Base-by-base conservation (phyloP, 2,329 filamentous ascomycete species). In the Juglanconis juglandina region DNA sequence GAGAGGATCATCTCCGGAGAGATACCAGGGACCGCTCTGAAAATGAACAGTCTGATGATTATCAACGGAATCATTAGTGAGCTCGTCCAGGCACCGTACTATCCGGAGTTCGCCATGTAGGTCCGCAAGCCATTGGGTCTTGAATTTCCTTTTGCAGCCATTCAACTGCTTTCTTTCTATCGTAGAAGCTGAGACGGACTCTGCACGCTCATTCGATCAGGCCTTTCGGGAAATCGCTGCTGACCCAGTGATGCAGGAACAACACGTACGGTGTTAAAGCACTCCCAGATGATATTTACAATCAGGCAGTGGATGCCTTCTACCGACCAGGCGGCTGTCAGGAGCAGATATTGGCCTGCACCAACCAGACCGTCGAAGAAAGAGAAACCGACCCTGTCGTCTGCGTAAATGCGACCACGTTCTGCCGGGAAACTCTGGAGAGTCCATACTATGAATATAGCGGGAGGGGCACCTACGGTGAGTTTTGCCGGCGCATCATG, bases 401-500 rank as follows among this genome's bases (percentile, higher is more conserved):
- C 37, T 50, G 32, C 39, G 39, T 34, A 24, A 17, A 13, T 34
- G 42, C 37, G 8, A 48, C 50, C 34, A 5, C 6, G 2, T 53
- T 37, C 50, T 53, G 50, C 17, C 3, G 50, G 5, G n/a, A 37
- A 11, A 53, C 2, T 8, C 30, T 53, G 5, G 50, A 53, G 7
- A 41, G 41, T 32, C 49, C 30, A 47, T 53, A 33, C 32, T 52
- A 56, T 39, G 52, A 32, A 35, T 14, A 39, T 30, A 44, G 8
- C 33, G 60, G 57, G 79, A 30, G 82, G 81, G 37, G 50, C 37
- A 73, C 77, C 34, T 85, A 85, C 66, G 82, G 46, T 49, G 7
- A 30, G 37, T 41, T 41, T 41, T 41, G 24, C 24, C 24, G 24
- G 24, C 24, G n/a, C 42, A 44, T 17, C 3, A 39, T 5, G 1